Base-by-base conservation (phyloP, 1,139 yeast genomes). In the Yamadazyma triangularis region DNA sequence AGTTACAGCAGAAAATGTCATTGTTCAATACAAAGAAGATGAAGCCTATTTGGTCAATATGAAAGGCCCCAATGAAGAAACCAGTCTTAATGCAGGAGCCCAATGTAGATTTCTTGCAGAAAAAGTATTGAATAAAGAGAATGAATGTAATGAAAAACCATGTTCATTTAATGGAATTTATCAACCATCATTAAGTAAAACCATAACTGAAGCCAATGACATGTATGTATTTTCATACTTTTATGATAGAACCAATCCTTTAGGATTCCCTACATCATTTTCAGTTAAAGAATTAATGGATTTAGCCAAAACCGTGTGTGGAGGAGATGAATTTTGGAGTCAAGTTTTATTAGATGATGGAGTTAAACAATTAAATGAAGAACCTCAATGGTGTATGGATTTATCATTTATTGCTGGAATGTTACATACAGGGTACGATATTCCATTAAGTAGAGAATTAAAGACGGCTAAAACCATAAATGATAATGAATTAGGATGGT, bases 161-260 rank as follows among this genome's bases (percentile, higher is more conserved):
- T 91, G 99, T 60, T 86, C 97, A 2, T 91, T 91, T 72, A 87
- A 89, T 51, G 98, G 99, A 48, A 82, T 88, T 32, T 94, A 91
- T 56, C 98, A 91, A 64, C 99, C 99, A 5, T 82, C 95, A 3
- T 68, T 91, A 46, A 76, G 78, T 27, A 77, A 71, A 42, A 76
- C 94, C 10, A 89, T 91, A 70, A 71, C 75, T 34, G 68, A 65
- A 31, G 59, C 76, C 26, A 73, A 77, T 25, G 96, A 89, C 48
- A 73, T 91, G 74, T 91, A 70, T 58, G 79, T 89, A 23, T 88
- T 93, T 60, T 89, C 97, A 9, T 91, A 78, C 68, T 91, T 91
- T 63, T 91, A 88, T 60, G 99, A 91, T 60, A 77, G 95, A 53
- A 85, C 96, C 26, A 79, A 71, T 53, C 96, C 97, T 28, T 70